Base-by-base conservation (phyloP, 768 basidiomycete genomes). In the Glaciozyma antarctica region DNA sequence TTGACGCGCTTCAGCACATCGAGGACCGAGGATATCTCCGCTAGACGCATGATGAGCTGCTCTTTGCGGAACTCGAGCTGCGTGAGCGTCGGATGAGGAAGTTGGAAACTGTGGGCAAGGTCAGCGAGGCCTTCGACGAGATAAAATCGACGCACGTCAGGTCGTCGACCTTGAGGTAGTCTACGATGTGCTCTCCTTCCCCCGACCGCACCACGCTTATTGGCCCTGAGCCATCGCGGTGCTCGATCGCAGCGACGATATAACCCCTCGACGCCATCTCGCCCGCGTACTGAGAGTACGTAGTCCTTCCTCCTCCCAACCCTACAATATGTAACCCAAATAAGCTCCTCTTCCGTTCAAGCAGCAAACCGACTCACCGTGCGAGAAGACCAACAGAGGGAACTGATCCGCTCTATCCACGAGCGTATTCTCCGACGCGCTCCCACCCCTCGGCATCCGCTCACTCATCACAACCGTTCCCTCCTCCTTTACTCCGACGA, bases 211-310 rank as follows among this genome's bases (percentile, higher is more conserved):
- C 75, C 65, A 79, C 81, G 6, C 78, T 81, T 4, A 75, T 64
- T 0, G 84, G 84, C 4, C 82, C 85, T 5, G 86, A 86, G 1
- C 89, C 90, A 74, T 93, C 91, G 15, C 86, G 81, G 74, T 92
- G 90, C 73, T 92, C 88, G 28, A 92, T 73, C 8, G 88, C 86
- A 52, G 90, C 79, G 4, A 94, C 89, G 7, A 92, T 84, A 65
- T 82, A 85, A 3, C 91, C 91, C 45, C 85, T 80, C 6, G 87
- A 83, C 5, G 90, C 91, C 26, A 92, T 75, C 28, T 82, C 81
- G 3, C 82, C 79, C 73, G 88, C 90, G 64, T 87, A 75, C 75
- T 88, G 86, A 65, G 60, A 26, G 22, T 90, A 90, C 2, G 84
- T 82, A 0, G 84, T 87, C 26, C 84, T 78, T 51, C 81, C 84